Percentiles rank a stretch among this genome's conserved stretches.
Evolutionary conservation across 495 filamentous ascomycete species (phyloP).

Genomic region (Aspergillus ostianus): DNA sequence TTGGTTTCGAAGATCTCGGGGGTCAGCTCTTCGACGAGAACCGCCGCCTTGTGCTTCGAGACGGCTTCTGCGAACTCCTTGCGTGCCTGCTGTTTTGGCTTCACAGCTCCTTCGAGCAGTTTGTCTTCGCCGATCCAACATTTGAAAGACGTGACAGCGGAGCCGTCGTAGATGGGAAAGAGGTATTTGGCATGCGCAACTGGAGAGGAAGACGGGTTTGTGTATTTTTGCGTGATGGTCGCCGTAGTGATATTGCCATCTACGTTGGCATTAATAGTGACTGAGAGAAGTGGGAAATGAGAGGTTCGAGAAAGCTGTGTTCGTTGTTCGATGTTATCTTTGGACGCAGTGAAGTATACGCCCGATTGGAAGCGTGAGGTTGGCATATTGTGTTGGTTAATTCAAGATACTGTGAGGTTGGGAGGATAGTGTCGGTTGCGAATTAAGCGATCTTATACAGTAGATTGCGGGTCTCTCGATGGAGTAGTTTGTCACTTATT

Average conservation of each 20-base stretch:
- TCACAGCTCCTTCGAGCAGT: conserved; percentile 15
- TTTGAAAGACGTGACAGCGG: conserved; percentile 18
- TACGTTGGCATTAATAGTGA: conserved; percentile 9
- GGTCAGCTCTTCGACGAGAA: conserved; percentile 24
- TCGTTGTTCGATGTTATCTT: no score
- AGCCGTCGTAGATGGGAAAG: conserved; percentile 25
- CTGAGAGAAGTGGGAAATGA: conserved; percentile 9
- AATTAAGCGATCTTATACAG: no score
- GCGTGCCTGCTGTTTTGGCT: conserved; percentile 15
- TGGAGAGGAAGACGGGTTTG: conserved; percentile 5
- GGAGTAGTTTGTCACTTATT: no score
- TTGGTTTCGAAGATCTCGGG: conserved; percentile 27
- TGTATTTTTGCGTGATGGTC: conserved; percentile 15
- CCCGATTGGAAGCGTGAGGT: no score
- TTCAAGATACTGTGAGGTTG: no score
- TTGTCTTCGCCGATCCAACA: conserved; percentile 19
- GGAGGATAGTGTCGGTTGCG: no score
- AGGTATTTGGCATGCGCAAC: conserved; percentile 14
- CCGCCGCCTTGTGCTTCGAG: conserved; percentile 13
- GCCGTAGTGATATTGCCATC: conserved; percentile 11
- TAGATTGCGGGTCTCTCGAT: no score
- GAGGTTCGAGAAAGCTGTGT: no score
- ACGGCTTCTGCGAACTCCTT: conserved; percentile 19
- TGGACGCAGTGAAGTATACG: no score
- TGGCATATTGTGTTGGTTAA: no score